Evolutionary conservation across 208 protist genomes (phyloP).

Genomic region (Leptomonas pyrrhocoris): DNA sequence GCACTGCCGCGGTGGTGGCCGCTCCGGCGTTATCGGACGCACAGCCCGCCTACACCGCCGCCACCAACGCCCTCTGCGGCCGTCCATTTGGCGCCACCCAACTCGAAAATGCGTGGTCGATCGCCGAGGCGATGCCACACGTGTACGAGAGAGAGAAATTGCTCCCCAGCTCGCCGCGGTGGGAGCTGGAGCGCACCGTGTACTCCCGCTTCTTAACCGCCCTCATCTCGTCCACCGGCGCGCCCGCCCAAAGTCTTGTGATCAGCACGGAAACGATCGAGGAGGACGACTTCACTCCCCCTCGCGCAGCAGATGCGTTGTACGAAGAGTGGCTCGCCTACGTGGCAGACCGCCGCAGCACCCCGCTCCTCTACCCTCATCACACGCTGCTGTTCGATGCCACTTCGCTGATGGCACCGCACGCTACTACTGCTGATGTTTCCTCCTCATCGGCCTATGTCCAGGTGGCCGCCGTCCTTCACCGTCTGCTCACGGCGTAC

Average conservation of each 20-base stretch:
- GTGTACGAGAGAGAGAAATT: neutral
- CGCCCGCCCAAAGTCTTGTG: too few species aligned
- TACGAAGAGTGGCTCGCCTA: slow-evolving; percentile 35
- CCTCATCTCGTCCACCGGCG: neutral
- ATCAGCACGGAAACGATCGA: neutral
- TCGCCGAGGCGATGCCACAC: neutral
- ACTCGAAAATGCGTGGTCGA: slow-evolving; percentile 11
- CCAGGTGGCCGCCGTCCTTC: slow-evolving; percentile 17
- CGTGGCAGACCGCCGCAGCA: slow-evolving; percentile 21
- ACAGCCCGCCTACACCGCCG: slow-evolving; percentile 20
- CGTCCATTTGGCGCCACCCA: slow-evolving; percentile 15
- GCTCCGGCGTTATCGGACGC: too few species aligned
- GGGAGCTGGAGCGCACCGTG: slow-evolving; percentile 15
- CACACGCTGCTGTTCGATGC: slow-evolving; percentile 30
- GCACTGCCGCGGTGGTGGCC: neutral
- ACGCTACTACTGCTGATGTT: neutral
- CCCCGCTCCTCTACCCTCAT: slow-evolving; percentile 42
- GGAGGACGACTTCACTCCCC: neutral
- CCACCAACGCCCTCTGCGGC: slow-evolving; percentile 27
- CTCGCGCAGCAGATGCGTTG: neutral
- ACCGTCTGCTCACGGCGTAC: slow-evolving; percentile 19
- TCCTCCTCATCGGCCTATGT: neutral
- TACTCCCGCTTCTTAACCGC: slow-evolving; percentile 9
- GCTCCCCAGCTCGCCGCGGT: slow-evolving; percentile 5
- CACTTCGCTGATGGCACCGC: neutral